phyloP scores from a whole-genome alignment of 495 filamentous ascomycete species.

The Aspergillus conjunctus region DNA sequence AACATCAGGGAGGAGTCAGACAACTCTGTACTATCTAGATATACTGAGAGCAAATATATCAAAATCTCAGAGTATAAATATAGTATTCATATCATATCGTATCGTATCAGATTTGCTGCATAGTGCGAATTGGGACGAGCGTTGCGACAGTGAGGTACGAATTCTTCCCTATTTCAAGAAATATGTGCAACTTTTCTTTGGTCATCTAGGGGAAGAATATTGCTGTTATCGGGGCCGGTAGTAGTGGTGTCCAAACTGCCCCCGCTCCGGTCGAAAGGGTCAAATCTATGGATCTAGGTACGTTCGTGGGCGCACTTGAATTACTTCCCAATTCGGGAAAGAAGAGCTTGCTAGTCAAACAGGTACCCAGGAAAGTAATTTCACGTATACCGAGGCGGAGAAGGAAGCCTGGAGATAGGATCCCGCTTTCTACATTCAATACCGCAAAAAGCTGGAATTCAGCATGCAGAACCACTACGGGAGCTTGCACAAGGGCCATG shows the following conservation, averaged over 20 bases:
- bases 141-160: not conserved
- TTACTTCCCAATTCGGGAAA: not conserved
- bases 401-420: not conserved
- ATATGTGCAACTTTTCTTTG: not conserved
- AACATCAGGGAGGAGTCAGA: no score
- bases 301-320: not conserved
- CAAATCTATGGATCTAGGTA: not conserved
- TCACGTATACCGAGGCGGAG: not conserved
- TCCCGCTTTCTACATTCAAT: not conserved
- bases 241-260: not conserved
- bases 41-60: no score
- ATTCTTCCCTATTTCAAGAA: no score
- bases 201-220: not conserved
- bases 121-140: not conserved
- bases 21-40: no score
- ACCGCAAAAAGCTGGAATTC: constrained; percentile 1
- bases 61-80: no score
- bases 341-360: not conserved
- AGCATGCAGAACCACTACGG: not conserved
- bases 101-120: not conserved
- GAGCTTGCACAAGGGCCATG: not conserved
- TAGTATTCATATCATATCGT: no score
- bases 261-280: not conserved
- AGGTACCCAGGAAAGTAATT: not conserved
- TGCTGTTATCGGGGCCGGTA: constrained; percentile 1